Conservation (phyloP, 371 early-diverging fungal species). For the Mortierella sp. region DNA sequence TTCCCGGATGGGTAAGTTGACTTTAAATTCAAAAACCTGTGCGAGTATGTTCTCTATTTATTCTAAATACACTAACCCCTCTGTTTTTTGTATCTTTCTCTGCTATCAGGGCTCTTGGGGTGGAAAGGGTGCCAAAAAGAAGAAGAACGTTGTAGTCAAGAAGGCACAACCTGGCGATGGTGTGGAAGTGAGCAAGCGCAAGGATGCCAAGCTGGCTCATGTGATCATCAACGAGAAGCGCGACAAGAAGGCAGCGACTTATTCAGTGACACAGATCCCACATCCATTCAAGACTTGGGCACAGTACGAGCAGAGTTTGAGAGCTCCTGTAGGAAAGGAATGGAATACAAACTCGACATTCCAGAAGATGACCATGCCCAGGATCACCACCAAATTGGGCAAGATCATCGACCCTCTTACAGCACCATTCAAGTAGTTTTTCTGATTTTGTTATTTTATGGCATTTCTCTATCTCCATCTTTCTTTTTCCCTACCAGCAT, state of each 20-base stretch:
- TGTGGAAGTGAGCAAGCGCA: slow-evolving; percentile 74
- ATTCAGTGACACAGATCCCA: slow-evolving; percentile 79
- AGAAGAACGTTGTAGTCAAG: slow-evolving; percentile 72
- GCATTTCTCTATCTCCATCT: neutral
- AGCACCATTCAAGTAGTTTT: slow-evolving; percentile 66
- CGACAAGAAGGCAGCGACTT: slow-evolving; percentile 84
- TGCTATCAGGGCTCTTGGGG: slow-evolving; percentile 83
- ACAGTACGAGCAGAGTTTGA: slow-evolving; percentile 90
- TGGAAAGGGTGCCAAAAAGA: slow-evolving; percentile 79
- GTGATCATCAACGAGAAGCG: slow-evolving; percentile 94
- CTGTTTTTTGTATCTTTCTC: neutral
- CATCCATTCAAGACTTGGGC: slow-evolving; percentile 87
- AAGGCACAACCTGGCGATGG: slow-evolving; percentile 70
- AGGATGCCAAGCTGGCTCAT: slow-evolving; percentile 84
- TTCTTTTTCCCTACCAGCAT: neutral
- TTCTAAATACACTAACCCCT: neutral
- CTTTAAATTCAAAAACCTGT: neutral
- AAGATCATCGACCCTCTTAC: slow-evolving; percentile 88
- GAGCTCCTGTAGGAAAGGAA: slow-evolving; percentile 92
- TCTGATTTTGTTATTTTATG: neutral
- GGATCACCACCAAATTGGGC: slow-evolving; percentile 88
- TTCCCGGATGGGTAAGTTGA: slow-evolving; percentile 90
- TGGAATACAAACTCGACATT: slow-evolving; percentile 90
- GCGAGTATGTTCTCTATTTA: neutral
- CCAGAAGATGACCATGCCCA: slow-evolving; percentile 82